Evolutionary conservation across 2,329 filamentous ascomycete species (phyloP).

Genomic region (Scortechinia acanthostroma): DNA sequence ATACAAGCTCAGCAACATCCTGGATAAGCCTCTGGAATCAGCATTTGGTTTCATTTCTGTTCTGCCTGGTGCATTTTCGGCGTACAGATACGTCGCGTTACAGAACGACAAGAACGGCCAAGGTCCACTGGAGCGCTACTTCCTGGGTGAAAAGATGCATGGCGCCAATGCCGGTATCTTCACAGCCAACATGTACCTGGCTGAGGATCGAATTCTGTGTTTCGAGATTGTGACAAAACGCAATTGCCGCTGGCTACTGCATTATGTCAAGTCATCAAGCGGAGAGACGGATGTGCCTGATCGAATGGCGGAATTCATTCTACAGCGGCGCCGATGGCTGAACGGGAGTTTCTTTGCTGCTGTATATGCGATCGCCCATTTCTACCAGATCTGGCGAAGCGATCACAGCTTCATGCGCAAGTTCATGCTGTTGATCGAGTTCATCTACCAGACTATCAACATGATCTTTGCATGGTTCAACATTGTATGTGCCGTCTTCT

Average conservation of each 20-base stretch:
- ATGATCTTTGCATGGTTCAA: constrained; percentile 99
- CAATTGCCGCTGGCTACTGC: constrained; percentile 93
- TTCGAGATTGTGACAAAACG: constrained; percentile 97
- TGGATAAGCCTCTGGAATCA: constrained; percentile 94
- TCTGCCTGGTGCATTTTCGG: constrained; percentile 94
- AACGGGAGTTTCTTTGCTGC: constrained; percentile 98
- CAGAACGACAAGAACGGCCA: constrained; percentile 95
- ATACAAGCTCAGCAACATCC: constrained; percentile 99
- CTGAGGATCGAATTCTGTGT: constrained; percentile 96
- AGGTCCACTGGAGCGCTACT: constrained; percentile 92
- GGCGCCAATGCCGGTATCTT: constrained; percentile 84
- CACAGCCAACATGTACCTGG: constrained; percentile 98
- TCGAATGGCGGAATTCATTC: constrained; percentile 85
- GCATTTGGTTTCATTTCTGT: constrained; percentile 97
- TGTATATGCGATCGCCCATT: constrained; percentile 88
- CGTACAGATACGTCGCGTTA: constrained; percentile 86
- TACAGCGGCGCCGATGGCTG: constrained; percentile 92
- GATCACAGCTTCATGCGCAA: constrained; percentile 84
- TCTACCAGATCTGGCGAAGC: constrained; percentile 91
- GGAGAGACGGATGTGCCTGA: constrained; percentile 97
- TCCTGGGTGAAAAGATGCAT: constrained; percentile 92
- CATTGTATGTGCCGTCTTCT: too few relatives aligned
- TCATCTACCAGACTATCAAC: constrained; percentile 86
- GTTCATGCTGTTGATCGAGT: constrained; percentile 84
- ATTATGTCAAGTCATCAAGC: constrained; percentile 95